A percentile compares a stretch with the other conserved stretches of the same genome.
Conservation (phyloP, 352 stramenopile species). For the Pythium insidiosum region DNA sequence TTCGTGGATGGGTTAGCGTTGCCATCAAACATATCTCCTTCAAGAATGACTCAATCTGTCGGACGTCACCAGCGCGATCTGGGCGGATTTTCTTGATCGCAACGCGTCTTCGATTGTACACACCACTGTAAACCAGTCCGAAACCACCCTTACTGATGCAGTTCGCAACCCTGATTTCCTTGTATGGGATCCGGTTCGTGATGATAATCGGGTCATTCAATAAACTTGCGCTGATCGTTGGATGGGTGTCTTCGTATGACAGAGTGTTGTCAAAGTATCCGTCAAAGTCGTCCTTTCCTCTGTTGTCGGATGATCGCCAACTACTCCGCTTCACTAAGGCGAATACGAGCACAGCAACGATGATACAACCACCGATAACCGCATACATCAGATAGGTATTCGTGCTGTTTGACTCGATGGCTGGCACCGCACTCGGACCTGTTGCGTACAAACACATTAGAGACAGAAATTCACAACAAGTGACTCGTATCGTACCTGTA, state of each 20-base stretch:
- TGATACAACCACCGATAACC: conserved; percentile 30
- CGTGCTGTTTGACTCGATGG: conserved; percentile 15
- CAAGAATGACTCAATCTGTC: conserved; percentile 53
- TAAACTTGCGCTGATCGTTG: conserved; percentile 37
- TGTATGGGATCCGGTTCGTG: conserved; percentile 49
- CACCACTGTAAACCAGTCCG: conserved; percentile 50
- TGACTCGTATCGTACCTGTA: no score
- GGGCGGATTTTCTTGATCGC: conserved; percentile 60
- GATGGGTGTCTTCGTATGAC: conserved; percentile 51
- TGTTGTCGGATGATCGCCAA: neutral
- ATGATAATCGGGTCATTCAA: conserved; percentile 60
- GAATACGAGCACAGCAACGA: conserved; percentile 42
- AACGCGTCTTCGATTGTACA: conserved; percentile 48
- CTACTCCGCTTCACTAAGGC: conserved; percentile 21
- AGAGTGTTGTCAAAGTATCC: conserved; percentile 44
- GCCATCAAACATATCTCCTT: conserved; percentile 61
- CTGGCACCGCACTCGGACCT: no score
- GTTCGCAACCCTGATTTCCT: conserved; percentile 45
- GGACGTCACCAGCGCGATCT: conserved; percentile 37
- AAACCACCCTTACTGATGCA: conserved; percentile 60
- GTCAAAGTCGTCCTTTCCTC: conserved; percentile 27
- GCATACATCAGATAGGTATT: conserved; percentile 43
- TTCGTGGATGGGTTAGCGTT: conserved; percentile 42
- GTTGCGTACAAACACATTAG: neutral
- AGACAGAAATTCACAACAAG: no score